phyloP scores from a whole-genome alignment of 176 grass and related monocot genomes.

The Raddia distichophylla region DNA sequence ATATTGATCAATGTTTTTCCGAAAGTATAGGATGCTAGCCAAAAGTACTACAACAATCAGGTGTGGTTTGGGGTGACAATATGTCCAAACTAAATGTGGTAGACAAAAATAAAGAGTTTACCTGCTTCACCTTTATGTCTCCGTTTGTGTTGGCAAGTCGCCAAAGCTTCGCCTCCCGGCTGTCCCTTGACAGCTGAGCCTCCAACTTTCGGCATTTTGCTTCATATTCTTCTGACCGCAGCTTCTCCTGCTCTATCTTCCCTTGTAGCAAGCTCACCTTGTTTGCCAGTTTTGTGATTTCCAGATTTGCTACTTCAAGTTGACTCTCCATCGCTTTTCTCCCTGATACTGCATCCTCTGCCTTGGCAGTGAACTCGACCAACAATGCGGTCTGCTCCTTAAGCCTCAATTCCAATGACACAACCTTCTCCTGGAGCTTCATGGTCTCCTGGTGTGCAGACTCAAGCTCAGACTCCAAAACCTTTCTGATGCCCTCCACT shows the following conservation, averaged over 20 bases:
- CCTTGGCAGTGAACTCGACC: slow-evolving; percentile 67
- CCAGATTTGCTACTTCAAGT: slow-evolving; percentile 62
- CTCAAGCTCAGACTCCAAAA: slow-evolving; percentile 67
- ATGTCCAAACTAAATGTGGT: neutral
- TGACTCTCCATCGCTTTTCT: slow-evolving; percentile 58
- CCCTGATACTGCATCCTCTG: slow-evolving; percentile 53
- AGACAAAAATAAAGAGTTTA: slow-evolving; percentile 27
- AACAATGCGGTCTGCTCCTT: slow-evolving; percentile 66
- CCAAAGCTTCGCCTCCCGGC: slow-evolving; percentile 60
- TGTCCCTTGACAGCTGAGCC: slow-evolving; percentile 66
- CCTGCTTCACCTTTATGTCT: slow-evolving; percentile 86
- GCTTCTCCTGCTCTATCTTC: slow-evolving; percentile 77
- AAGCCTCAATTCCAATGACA: slow-evolving; percentile 56
- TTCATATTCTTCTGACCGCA: slow-evolving; percentile 73
- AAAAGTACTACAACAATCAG: neutral
- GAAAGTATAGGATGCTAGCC: neutral
- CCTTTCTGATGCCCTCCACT: slow-evolving; percentile 60
- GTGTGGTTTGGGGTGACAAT: neutral
- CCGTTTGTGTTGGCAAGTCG: slow-evolving; percentile 60
- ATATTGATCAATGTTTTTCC: neutral
- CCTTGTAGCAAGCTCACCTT: slow-evolving; percentile 67
- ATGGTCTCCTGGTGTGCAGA: slow-evolving; percentile 48
- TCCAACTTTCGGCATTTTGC: slow-evolving; percentile 82
- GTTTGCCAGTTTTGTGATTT: slow-evolving; percentile 57
- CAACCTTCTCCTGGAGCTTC: slow-evolving; percentile 61